Base-by-base conservation (phyloP, 2,329 filamentous ascomycete genomes). In the Elsinoe batatas region DNA sequence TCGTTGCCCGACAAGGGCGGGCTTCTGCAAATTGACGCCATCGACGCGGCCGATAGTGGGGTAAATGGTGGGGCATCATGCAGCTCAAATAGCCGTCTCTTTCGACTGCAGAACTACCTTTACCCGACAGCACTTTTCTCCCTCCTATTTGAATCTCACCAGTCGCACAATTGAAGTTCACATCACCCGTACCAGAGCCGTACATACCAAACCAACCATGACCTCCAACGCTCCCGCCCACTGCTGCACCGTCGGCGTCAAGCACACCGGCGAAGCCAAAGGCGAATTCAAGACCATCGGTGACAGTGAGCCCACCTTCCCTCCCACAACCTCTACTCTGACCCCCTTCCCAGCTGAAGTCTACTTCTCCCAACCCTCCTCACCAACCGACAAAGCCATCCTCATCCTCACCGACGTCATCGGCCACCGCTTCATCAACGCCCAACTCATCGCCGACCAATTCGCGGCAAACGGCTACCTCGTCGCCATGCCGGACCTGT, bases 391-490 rank as follows among this genome's bases (percentile, higher is more conserved):
- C 30, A 76, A 76, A 56, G 80, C 79, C 53, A 71, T 84, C 61
- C 58, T 84, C 47, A 73, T 82, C 64, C 64, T 81, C 54, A 74
- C 76, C 58, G 82, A 84, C 62, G 74, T 82, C 59, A 76, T 82
- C 58, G 81, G 81, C 60, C 74, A 81, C 61, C 66, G 71, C 36
- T 79, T 77, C 67, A 69, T 70, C 68, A 77, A 77, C 62, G 65
- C 67, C n/a, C 70, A 75, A 61, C 72, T 78, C 59, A 79, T 89
- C 63, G 86, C 86, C 58, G 87, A 91, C 73, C 80, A 87, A 64
- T 86, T 79, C 67, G 87, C 87, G 57, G 79, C 80, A 61, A 85
- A 85, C 67, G 87, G 84, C 62, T 89, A 88, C 72, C 74, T 83
- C 56, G 78, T 79, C 56, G 71, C 88, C 40, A 76, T 90, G 58